Conservation (phyloP, 2,329 filamentous ascomycete genomes). For the Epicoccum sorghinum region DNA sequence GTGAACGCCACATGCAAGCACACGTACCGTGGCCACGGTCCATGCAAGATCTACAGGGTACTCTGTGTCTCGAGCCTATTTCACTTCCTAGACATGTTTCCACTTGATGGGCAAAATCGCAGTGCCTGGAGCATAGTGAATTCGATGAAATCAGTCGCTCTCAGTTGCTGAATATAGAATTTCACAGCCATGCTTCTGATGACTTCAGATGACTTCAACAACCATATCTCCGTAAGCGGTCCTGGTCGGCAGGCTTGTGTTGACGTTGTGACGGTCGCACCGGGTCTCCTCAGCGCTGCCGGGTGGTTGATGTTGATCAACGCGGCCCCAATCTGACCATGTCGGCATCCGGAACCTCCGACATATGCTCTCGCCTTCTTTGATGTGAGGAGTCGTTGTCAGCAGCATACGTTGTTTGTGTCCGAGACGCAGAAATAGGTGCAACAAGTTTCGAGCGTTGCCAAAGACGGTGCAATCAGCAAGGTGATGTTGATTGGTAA, state of each 20-base stretch:
- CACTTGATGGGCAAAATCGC: not conserved
- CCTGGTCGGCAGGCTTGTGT: conserved; percentile 6
- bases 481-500: conserved; percentile 2
- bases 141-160: not conserved
- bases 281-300: conserved; percentile 19
- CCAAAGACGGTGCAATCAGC: conserved; percentile 1
- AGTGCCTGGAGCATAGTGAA: not conserved
- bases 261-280: conserved; percentile 13
- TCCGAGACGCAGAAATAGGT: not conserved
- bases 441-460: conserved; percentile 7
- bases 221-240: conserved; percentile 6
- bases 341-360: conserved; percentile 7
- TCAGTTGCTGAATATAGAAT: conserved; percentile 8
- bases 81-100: not conserved
- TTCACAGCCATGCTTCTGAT: conserved; percentile 8
- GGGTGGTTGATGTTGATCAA: conserved; percentile 16
- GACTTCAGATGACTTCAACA: conserved; percentile 7
- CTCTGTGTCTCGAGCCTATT: not conserved
- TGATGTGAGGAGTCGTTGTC: conserved; percentile 1
- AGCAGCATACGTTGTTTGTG: conserved; percentile 2
- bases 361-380: conserved; percentile 2
- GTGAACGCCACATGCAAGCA: conserved; percentile 9
- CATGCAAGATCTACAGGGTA: conserved; percentile 6
- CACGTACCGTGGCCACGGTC: conserved; percentile 6
- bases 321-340: conserved; percentile 11